Conservation (phyloP, 169 alveolate species). For the Eimeria tenella region DNA sequence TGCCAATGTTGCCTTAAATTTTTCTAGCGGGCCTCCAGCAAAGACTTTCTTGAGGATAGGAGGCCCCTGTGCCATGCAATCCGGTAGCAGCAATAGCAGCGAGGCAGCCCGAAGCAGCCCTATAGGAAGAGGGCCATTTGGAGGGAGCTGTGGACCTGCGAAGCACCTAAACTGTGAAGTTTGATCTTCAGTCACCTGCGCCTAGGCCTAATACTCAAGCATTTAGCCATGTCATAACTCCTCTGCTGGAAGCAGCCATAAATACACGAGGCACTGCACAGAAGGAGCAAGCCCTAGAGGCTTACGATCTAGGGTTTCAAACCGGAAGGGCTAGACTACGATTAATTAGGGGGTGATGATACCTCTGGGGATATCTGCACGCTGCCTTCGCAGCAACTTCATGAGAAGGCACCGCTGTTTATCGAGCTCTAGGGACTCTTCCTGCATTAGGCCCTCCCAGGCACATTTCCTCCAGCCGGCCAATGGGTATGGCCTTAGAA, state of each 20-base stretch:
- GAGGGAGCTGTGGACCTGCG: constrained; percentile 2
- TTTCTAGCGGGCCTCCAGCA: constrained; percentile 24
- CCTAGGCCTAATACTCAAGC: neutral
- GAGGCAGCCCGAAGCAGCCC: constrained; percentile 27
- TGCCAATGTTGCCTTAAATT: constrained; percentile 13
- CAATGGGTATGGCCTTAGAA: constrained; percentile 13
- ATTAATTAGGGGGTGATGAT: neutral
- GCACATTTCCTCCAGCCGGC: constrained; percentile 33
- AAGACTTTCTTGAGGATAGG: neutral
- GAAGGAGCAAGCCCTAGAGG: neutral
- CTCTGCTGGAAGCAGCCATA: too few relatives aligned
- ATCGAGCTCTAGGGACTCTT: neutral
- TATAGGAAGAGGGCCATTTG: neutral
- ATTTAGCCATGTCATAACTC: too few relatives aligned
- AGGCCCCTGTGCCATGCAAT: constrained; percentile 52
- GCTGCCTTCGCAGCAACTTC: constrained; percentile 56
- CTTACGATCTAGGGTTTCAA: neutral
- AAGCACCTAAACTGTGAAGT: neutral
- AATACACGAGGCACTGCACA: neutral
- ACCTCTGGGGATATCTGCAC: constrained; percentile 43
- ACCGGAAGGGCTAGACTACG: too few relatives aligned
- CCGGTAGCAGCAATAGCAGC: constrained; percentile 54
- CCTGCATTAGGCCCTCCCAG: constrained; percentile 23
- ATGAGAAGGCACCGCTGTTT: constrained; percentile 45
- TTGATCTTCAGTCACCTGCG: neutral